Evolutionary conservation across 768 basidiomycete genomes (phyloP), one percentile per base, ranked within the genome.

Genomic region (Piloderma croceum): DNA sequence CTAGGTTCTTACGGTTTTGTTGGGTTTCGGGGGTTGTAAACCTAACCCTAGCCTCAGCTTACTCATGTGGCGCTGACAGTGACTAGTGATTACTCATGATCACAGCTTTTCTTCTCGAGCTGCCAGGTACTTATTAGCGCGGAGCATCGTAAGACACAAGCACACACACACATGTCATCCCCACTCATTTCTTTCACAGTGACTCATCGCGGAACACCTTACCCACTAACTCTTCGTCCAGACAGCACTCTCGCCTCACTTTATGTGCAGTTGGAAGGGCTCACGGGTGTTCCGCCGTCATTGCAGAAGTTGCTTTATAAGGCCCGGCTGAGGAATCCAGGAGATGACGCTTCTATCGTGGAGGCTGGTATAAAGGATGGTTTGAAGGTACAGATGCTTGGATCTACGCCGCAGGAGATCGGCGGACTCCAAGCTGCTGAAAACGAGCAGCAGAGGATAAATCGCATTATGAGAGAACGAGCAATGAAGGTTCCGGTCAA

Each of bases 291-390:
- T 9, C 82, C 83, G 0, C 69, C 76, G 3, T 55, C 68, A 3
- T 61, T 79, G 29, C 85, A 89, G 64, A 90, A 89, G 51, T 65
- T 88, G 31, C 56, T 88, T 7, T 82, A 73, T 63, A 84, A 78
- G 54, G 83, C 85, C 24, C 87, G 82, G 67, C n/a, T n/a, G n/a
- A 73, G 63, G 38, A 42, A 57, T 0, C 24, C 59, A 13, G 34
- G 53, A 49, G 19, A 61, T 43, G 34, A 68, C 52, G 21, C 51
- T 66, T 49, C 58, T 10, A 34, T 73, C 3, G 3, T 52, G 53
- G 59, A 74, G 51, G 65, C 63, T 0, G 84, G 85, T n/a, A 52
- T 89, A 29, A 79, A 71, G 50, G 63, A 77, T 44, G 83, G 83
- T 7, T 51, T 65, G 36, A 88, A 81, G 58, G 60, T 88, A 5